Evolutionary conservation across 306 rosid genomes (phyloP).

Genomic region (Prunus davidiana): DNA sequence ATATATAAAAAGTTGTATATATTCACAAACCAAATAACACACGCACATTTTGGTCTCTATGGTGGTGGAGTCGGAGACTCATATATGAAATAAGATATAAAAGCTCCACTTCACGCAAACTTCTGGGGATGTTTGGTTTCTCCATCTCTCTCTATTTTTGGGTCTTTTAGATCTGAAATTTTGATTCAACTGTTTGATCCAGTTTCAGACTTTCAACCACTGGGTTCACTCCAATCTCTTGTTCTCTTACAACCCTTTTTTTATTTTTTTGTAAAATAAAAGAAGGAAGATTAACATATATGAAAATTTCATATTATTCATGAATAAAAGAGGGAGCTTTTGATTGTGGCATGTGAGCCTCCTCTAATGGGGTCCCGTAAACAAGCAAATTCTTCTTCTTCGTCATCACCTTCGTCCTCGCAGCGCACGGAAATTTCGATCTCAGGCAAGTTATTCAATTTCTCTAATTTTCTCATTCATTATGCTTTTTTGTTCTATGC

Average conservation of each 20-base stretch:
- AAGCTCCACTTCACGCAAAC: background rate
- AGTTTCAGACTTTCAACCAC: background rate
- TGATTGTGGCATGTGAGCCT: slow-evolving; percentile 14
- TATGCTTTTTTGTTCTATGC: background rate
- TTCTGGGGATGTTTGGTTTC: background rate
- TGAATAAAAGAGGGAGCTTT: slow-evolving; percentile 14
- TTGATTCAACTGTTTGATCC: background rate
- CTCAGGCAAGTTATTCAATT: slow-evolving; percentile 33
- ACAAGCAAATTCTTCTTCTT: slow-evolving; percentile 10
- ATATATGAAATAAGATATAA: background rate
- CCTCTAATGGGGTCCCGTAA: slow-evolving; percentile 30
- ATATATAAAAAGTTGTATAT: too few relatives aligned
- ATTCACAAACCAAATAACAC: too few relatives aligned
- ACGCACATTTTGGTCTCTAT: too few relatives aligned
- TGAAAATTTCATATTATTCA: background rate
- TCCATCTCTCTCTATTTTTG: background rate
- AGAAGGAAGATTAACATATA: background rate
- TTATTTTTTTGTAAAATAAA: background rate
- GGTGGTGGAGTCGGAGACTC: too few relatives aligned
- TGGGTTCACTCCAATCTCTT: slow-evolving; percentile 4
- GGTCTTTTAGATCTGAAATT: slow-evolving; percentile 23
- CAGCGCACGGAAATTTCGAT: slow-evolving; percentile 23
- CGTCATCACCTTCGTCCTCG: slow-evolving; percentile 18
- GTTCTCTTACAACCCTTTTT: background rate
- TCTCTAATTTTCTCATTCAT: background rate